Evolutionary conservation across 2,329 filamentous ascomycete genomes (phyloP), one percentile per base, ranked within the genome.

Genomic region (Camillea tinctor): DNA sequence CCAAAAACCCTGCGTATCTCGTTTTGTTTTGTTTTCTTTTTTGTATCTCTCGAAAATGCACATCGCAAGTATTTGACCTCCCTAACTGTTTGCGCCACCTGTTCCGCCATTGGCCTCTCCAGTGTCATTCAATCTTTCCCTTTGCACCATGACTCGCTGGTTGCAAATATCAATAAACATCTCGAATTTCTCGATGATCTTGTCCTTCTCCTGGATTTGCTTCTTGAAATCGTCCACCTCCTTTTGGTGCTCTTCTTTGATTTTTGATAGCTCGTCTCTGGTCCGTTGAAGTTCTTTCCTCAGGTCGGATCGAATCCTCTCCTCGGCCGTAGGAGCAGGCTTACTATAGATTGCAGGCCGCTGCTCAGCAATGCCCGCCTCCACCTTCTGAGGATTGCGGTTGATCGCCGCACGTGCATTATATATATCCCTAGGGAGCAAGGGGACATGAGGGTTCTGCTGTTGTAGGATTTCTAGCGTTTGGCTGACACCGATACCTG

Each of bases 91-190:
- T 22, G 65, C 58, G 54, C 66, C 66, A 9, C 68, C 57, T n/a
- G 68, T 53, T 53, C 64, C 69, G 50, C 64, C 66, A 51, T 62
- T 65, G 53, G 60, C 63, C 62, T 71, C 69, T 58, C 69, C 73
- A 73, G 67, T 66, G 50, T 73, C 72, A 54, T 71, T 71, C 15
- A 88, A 75, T 62, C 82, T 78, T 68, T 86, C 82, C 55, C 85
- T 77, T 71, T 86, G 84, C 56, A 87, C 78, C 79, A 88, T 88
- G 62, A 88, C 86, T 54, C 86, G 77, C 70, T 87, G 80, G 67
- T 89, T 89, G 71, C 86, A 88, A 57, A 89, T 87, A 72, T 89
- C 86, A 68, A 89, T 88, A 57, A 89, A 89, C 81, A 87, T 86
- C 73, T 89, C 86, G 66, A 88, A 89, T 69, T 83, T 86, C 62